phyloP scores from a whole-genome alignment of 2,329 filamentous ascomycete species.

The Exophiala sp. region DNA sequence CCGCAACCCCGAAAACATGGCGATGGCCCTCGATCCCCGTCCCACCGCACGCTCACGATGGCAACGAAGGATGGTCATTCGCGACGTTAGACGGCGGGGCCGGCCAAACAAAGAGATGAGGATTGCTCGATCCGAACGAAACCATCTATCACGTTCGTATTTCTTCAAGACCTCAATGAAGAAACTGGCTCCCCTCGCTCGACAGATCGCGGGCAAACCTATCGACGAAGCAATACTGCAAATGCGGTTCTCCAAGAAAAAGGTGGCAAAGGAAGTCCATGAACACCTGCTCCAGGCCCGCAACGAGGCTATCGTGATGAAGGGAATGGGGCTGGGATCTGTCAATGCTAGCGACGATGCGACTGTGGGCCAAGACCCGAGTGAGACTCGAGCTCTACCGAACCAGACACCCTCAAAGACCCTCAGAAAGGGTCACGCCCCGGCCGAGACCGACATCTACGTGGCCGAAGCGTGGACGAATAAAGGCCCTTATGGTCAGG shows the following conservation, averaged over 20 bases:
- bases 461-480: slow-evolving; percentile 92
- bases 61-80: slow-evolving; percentile 80
- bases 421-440: slow-evolving; percentile 66
- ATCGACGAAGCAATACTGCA: slow-evolving; percentile 89
- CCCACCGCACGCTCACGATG: slow-evolving; percentile 68
- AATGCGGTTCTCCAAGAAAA: slow-evolving; percentile 95
- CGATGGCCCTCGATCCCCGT: slow-evolving; percentile 68
- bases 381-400: slow-evolving; percentile 22
- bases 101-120: slow-evolving; percentile 63
- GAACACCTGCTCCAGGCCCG: slow-evolving; percentile 77
- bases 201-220: slow-evolving; percentile 90
- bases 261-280: slow-evolving; percentile 74
- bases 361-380: slow-evolving; percentile 15
- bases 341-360: background rate
- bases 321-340: slow-evolving; percentile 72
- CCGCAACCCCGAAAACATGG: slow-evolving; percentile 54
- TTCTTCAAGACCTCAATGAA: slow-evolving; percentile 82
- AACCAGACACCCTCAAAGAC: slow-evolving; percentile 52
- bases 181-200: slow-evolving; percentile 81
- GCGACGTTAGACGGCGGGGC: slow-evolving; percentile 66
- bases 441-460: slow-evolving; percentile 79
- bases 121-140: slow-evolving; percentile 64
- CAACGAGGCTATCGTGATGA: slow-evolving; percentile 72
- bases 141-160: slow-evolving; percentile 60
- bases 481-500: slow-evolving; percentile 61